phyloP scores from a whole-genome alignment of 2,329 filamentous ascomycete species.

The Cercospora sp. region DNA sequence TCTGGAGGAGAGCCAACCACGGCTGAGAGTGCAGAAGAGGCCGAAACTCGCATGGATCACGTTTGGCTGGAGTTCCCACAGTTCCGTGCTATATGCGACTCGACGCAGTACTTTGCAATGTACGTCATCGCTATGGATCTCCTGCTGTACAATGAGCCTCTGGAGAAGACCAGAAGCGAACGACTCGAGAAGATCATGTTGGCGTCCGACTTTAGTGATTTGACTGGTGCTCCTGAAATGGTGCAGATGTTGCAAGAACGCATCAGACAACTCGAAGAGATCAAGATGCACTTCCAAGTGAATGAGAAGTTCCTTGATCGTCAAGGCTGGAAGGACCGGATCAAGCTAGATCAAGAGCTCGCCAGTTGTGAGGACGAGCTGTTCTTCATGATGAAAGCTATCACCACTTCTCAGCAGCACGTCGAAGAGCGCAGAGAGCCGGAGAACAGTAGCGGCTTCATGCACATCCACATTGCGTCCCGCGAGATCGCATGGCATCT shows the following conservation, averaged over 20 bases:
- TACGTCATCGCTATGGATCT: conserved; percentile 98
- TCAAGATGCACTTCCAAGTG: conserved; percentile 94
- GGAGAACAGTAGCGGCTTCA: conserved; percentile 69
- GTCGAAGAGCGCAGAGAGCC: conserved; percentile 68
- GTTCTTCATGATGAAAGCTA: conserved; percentile 99
- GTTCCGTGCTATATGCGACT: conserved; percentile 92
- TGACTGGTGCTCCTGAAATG: conserved; percentile 90
- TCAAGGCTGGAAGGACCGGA: conserved; percentile 85
- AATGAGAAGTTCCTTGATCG: conserved; percentile 84
- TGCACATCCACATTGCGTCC: conserved; percentile 92
- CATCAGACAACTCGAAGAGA: conserved; percentile 90
- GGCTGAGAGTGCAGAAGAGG: conserved; percentile 45
- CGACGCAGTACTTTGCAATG: conserved; percentile 93
- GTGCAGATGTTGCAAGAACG: conserved; percentile 88
- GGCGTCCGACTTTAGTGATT: conserved; percentile 95
- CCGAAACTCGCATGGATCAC: conserved; percentile 80
- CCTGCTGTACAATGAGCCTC: conserved; percentile 90
- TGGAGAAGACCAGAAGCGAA: conserved; percentile 96
- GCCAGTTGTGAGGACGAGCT: conserved; percentile 91
- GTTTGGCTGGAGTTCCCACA: conserved; percentile 97
- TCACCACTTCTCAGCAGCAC: conserved; percentile 91
- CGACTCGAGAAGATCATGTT: conserved; percentile 98
- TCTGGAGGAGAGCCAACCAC: conserved; percentile 59
- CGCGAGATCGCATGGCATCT: conserved; percentile 97
- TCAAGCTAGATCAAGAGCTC: conserved; percentile 86